These are phyloP conservation scores for Coleophoma cylindrospora DNA, from an alignment of 2,329 filamentous ascomycete genomes.

Conservation along the genomic window DNA sequence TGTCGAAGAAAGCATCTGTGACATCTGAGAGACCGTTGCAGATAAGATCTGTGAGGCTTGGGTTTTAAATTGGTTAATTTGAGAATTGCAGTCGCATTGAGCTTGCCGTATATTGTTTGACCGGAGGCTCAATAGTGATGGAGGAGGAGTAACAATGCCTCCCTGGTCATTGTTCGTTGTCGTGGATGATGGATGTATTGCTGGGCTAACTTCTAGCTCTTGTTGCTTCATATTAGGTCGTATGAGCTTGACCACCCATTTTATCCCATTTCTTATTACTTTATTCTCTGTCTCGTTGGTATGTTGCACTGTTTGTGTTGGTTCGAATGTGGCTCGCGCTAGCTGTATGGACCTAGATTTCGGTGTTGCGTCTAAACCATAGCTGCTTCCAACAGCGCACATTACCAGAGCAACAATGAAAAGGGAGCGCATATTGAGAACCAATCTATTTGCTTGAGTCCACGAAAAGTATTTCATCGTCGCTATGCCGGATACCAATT, in stretches of 20 bases:
- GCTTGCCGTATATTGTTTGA: slow-evolving; percentile 13
- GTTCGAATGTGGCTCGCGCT: too few species aligned
- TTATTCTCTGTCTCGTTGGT: too few species aligned
- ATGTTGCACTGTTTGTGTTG: too few species aligned
- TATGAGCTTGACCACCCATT: neutral
- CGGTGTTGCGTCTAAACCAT: too few species aligned
- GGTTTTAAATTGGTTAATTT: slow-evolving; percentile 9
- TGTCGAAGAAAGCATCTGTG: slow-evolving; percentile 16
- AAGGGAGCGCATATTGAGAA: too few species aligned
- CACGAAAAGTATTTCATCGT: too few species aligned
- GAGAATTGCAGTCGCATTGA: slow-evolving; percentile 6
- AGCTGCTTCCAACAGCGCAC: too few species aligned
- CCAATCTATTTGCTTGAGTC: too few species aligned
- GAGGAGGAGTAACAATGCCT: slow-evolving; percentile 14
- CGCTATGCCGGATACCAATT: too few species aligned
- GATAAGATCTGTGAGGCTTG: neutral
- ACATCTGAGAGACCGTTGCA: slow-evolving; percentile 1
- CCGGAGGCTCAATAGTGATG: slow-evolving; percentile 17
- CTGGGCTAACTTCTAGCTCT: neutral
- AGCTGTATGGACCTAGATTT: too few species aligned
- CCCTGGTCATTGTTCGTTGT: slow-evolving; percentile 1
- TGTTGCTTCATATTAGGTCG: neutral
- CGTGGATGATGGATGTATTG: neutral
- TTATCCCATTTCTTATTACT: neutral
- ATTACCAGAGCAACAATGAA: too few species aligned